Evolutionary conservation across 1,139 yeast species (phyloP).

Genomic region (Candida mesenterica): DNA sequence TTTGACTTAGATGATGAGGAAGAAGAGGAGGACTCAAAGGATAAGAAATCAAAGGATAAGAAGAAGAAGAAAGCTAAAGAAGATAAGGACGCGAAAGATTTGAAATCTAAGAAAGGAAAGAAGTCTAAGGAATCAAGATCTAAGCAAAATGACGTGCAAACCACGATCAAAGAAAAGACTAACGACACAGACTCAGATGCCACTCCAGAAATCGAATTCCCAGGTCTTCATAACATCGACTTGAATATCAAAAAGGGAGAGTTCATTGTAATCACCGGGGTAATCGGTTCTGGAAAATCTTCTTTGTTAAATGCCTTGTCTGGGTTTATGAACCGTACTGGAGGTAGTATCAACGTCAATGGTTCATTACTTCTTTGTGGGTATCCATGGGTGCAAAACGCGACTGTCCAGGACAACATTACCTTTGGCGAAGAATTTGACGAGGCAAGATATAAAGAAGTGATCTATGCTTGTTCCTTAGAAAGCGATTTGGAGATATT

Average conservation of each 20-base stretch:
- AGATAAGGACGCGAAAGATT: slow-evolving; percentile 6
- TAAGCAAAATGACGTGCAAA: too few species aligned
- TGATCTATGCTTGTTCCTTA: slow-evolving; percentile 65
- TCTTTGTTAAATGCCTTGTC: slow-evolving; percentile 60
- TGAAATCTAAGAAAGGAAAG: slow-evolving; percentile 1
- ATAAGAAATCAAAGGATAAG: neutral
- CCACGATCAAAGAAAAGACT: too few species aligned
- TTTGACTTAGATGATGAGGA: slow-evolving; percentile 23
- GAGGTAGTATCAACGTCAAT: slow-evolving; percentile 48
- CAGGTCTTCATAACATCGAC: slow-evolving; percentile 33
- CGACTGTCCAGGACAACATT: slow-evolving; percentile 75
- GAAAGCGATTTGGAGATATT: slow-evolving; percentile 64
- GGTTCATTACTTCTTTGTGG: slow-evolving; percentile 48
- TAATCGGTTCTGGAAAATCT: slow-evolving; percentile 71
- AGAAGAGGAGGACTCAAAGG: neutral
- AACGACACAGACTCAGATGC: slow-evolving; percentile 16
- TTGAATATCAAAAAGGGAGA: slow-evolving; percentile 52
- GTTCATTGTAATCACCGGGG: slow-evolving; percentile 64
- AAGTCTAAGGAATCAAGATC: neutral
- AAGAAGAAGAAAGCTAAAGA: neutral
- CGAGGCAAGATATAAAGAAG: slow-evolving; percentile 50
- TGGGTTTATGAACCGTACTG: slow-evolving; percentile 54
- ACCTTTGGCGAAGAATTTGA: slow-evolving; percentile 65
- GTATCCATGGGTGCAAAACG: slow-evolving; percentile 81
- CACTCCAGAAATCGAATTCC: slow-evolving; percentile 12